Evolutionary conservation across 305 asterid species (phyloP), one percentile per base, ranked within the genome.

Genomic region (Euphrasia arctica): DNA sequence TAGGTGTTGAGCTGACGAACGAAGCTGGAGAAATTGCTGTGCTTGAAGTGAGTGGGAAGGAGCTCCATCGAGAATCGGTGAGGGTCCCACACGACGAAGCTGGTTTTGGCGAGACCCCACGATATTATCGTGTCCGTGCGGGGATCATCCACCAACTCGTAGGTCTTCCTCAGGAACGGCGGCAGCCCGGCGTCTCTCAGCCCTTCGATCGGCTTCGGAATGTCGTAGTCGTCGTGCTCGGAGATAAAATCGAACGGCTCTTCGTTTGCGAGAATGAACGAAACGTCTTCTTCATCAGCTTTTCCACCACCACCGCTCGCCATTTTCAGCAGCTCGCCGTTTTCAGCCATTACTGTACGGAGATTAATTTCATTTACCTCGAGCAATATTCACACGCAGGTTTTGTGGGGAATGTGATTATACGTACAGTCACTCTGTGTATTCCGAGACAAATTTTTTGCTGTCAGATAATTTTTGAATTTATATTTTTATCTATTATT

Each of bases 11-110:
- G 56, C 9, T 50, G 56, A 2, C 56, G 56, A 7, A 50, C 27
- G 18, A 50, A 50, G 56, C 56, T 50, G 56, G 56, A 50, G 56
- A 50, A 50, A 50, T 50, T 50, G 56, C 27, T 5, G 56, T 50
- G 56, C 56, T 50, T 50, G 56, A 50, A 50, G 56, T 50, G 27
- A 7, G 15, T 6, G 10, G 56, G 56, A 9, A 50, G 27, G 2
- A 50, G 27, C 9, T 50, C 56, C 4, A 28, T 6, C 9, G 56
- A 50, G 56, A 50, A 50, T 50, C 27, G 5, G 56, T 50, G 56
- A 15, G 28, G 56, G 56, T 50, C 56, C 56, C 56, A 50, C 27
- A 50, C 56, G 27, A 50, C 56, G 56, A 50, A 50, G 9, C 56
- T 50, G 6, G 25, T 18, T 14, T 14, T 14, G 10, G 27, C 27